phyloP scores from a whole-genome alignment of 345 rosid genomes.

The Orychophragmus violaceus region DNA sequence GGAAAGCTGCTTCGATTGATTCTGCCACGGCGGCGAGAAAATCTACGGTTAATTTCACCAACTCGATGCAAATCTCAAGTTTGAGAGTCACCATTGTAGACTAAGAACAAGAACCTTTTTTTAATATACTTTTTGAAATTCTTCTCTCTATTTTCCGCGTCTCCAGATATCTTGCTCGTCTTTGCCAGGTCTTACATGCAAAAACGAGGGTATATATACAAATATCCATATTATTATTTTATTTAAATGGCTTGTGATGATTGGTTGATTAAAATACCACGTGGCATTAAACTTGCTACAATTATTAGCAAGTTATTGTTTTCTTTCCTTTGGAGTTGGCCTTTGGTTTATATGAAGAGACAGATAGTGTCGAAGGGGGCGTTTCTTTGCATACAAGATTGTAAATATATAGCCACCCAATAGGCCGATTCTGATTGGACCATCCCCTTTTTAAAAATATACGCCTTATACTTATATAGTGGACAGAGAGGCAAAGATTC shows the following conservation, averaged over 20 bases:
- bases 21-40: conserved; percentile 29
- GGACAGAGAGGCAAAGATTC: not conserved
- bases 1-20: conserved; percentile 28
- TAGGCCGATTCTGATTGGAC: too few relatives aligned
- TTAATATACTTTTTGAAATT: not conserved
- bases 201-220: conserved; percentile 17
- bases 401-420: too few relatives aligned
- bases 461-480: too few relatives aligned
- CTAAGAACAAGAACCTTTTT: not conserved
- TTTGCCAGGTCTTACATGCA: conserved; percentile 23
- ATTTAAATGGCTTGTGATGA: not conserved
- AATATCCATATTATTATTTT: conserved; percentile 8
- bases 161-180: not conserved
- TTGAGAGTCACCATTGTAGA: conserved; percentile 22
- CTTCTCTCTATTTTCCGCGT: conserved; percentile 30
- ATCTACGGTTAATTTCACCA: conserved; percentile 26
- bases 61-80: conserved; percentile 33
- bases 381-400: not conserved
- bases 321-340: conserved; percentile 14
- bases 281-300: conserved; percentile 24
- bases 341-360: conserved; percentile 24
- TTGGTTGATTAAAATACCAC: conserved; percentile 7
- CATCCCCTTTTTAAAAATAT: too few relatives aligned
- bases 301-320: not conserved
- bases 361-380: conserved; percentile 14